Evolutionary conservation across 495 filamentous ascomycete genomes (phyloP).

Genomic region (Evansstolkia leycettana): DNA sequence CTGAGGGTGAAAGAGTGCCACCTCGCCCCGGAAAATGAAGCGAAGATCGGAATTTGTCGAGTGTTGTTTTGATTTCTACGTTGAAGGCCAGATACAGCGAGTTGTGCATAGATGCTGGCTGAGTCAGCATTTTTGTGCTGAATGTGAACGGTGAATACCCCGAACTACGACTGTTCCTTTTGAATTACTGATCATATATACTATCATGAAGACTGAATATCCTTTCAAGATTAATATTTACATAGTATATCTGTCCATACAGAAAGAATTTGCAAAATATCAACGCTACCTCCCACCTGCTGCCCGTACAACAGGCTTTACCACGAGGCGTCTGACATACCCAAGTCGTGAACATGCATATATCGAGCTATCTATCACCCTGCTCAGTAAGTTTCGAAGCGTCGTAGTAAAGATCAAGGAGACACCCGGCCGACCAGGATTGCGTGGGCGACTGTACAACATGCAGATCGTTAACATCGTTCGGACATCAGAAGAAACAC

Average conservation of each 20-base stretch:
- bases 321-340: no score
- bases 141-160: no score
- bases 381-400: constrained; percentile 38
- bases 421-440: constrained; percentile 85
- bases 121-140: constrained; percentile 2
- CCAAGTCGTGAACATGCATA: background rate
- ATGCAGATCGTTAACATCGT: constrained; percentile 7
- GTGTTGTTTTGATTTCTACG: background rate
- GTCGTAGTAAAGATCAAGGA: constrained; percentile 93
- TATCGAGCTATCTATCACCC: background rate
- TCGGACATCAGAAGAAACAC: background rate
- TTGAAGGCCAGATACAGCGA: constrained; percentile 2
- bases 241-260: no score
- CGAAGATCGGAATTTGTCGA: background rate
- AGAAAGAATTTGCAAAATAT: no score
- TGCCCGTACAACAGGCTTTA: no score
- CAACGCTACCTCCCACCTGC: no score
- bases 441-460: constrained; percentile 70
- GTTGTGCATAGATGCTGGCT: constrained; percentile 1
- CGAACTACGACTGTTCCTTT: no score
- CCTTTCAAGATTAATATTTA: no score
- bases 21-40: no score
- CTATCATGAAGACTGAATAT: no score
- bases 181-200: no score
- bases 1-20: no score